Evolutionary conservation across 176 grass and related monocot genomes (phyloP).

Genomic region (Triticum turgidum): DNA sequence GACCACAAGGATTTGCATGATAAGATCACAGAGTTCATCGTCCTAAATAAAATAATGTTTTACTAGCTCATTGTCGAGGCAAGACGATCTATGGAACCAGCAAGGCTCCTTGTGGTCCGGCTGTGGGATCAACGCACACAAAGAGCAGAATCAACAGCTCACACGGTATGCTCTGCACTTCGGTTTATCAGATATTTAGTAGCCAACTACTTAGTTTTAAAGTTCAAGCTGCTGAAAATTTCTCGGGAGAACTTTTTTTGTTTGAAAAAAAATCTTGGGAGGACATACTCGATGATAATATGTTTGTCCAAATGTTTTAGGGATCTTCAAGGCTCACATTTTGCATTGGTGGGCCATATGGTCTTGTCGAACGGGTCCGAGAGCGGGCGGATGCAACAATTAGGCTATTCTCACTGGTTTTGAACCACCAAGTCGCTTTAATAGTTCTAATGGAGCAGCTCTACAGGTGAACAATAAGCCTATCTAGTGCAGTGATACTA

Average conservation of each 20-base stretch:
- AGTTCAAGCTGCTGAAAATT: neutral
- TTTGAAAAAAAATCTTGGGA: too few species aligned
- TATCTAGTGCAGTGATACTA: neutral
- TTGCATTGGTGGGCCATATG: constrained; percentile 93
- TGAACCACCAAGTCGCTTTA: constrained; percentile 89
- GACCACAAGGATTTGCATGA: too few species aligned
- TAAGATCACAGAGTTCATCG: too few species aligned
- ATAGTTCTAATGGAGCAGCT: constrained; percentile 94
- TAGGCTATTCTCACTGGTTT: constrained; percentile 79
- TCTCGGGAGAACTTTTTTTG: neutral
- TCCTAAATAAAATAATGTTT: too few species aligned
- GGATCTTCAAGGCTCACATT: constrained; percentile 62
- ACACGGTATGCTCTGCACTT: constrained; percentile 50
- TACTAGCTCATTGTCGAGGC: too few species aligned
- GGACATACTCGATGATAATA: neutral
- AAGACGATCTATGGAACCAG: too few species aligned
- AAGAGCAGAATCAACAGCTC: too few species aligned
- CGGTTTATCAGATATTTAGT: neutral
- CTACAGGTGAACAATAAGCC: constrained; percentile 54
- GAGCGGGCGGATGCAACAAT: constrained; percentile 65
- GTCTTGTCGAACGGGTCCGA: constrained; percentile 57
- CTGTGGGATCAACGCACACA: too few species aligned
- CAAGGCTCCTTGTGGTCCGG: too few species aligned
- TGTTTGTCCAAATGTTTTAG: constrained; percentile 37
- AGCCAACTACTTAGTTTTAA: neutral